These are phyloP conservation scores for Aegilops longissima DNA, from an alignment of 176 grass and related monocot genomes.

Conservation along the genomic window DNA sequence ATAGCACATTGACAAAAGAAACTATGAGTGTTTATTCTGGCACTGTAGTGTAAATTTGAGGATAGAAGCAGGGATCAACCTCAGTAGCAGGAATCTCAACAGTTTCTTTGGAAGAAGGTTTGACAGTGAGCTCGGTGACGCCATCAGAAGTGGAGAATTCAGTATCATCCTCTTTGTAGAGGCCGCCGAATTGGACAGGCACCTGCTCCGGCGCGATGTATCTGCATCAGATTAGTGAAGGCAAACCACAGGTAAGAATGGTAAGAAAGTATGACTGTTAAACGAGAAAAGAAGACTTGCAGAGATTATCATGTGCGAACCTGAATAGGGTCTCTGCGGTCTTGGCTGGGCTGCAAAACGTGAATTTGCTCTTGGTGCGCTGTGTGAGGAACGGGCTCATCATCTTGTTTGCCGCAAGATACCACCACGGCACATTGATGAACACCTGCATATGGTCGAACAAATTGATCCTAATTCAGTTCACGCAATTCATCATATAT, in stretches of 20 bases:
- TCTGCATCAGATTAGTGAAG: constrained; percentile 34
- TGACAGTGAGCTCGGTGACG: constrained; percentile 62
- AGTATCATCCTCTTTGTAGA: constrained; percentile 64
- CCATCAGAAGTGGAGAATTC: constrained; percentile 86
- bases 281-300: neutral
- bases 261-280: neutral
- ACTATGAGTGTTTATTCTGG: neutral
- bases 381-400: constrained; percentile 90
- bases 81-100: constrained; percentile 69
- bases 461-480: constrained; percentile 9
- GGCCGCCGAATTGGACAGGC: constrained; percentile 80
- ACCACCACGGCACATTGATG: constrained; percentile 98
- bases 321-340: constrained; percentile 87
- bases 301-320: constrained; percentile 31
- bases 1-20: neutral
- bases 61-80: constrained; percentile 25
- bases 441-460: constrained; percentile 56
- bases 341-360: constrained; percentile 71
- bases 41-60: neutral
- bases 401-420: constrained; percentile 75
- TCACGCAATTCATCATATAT: neutral
- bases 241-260: neutral
- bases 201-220: constrained; percentile 88
- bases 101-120: constrained; percentile 77
- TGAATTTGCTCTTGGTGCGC: constrained; percentile 98